These are phyloP conservation scores for Fraxinus latifolia DNA, from an alignment of 305 asterid genomes.

Conservation along the genomic window DNA sequence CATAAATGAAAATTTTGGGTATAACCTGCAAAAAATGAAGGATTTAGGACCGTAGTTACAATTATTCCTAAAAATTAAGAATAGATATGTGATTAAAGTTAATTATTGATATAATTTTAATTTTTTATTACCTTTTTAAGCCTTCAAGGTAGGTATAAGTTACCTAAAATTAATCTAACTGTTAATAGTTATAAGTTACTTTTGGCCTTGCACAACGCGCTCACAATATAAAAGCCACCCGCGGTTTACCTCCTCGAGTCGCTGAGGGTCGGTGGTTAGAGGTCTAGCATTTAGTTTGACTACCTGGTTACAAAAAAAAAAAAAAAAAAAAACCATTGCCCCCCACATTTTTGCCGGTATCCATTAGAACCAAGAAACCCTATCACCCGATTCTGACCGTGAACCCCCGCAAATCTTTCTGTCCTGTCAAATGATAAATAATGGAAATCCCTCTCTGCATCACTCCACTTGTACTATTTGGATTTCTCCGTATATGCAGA, in stretches of 20 bases:
- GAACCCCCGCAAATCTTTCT: neutral
- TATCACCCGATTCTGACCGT: slow-evolving; percentile 5
- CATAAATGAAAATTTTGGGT: no score
- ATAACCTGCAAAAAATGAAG: no score
- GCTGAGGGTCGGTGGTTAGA: no score
- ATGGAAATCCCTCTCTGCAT: neutral
- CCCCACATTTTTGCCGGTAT: neutral
- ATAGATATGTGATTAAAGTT: no score
- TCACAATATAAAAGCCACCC: neutral
- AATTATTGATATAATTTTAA: no score
- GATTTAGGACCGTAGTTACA: no score
- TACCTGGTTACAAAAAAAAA: no score
- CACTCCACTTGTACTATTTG: slow-evolving; percentile 12
- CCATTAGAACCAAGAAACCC: slow-evolving; percentile 25
- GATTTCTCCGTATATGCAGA: neutral
- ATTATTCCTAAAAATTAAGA: no score
- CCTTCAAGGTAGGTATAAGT: neutral
- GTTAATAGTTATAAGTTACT: neutral
- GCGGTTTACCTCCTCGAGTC: no score
- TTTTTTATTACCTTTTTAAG: no score
- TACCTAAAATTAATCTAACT: neutral
- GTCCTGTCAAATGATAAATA: neutral
- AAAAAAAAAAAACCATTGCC: neutral
- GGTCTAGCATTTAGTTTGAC: no score
- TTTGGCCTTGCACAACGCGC: neutral